Evolutionary conservation across 371 early-diverging fungal species (phyloP).

Genomic region (Blyttiomyces sp.): DNA sequence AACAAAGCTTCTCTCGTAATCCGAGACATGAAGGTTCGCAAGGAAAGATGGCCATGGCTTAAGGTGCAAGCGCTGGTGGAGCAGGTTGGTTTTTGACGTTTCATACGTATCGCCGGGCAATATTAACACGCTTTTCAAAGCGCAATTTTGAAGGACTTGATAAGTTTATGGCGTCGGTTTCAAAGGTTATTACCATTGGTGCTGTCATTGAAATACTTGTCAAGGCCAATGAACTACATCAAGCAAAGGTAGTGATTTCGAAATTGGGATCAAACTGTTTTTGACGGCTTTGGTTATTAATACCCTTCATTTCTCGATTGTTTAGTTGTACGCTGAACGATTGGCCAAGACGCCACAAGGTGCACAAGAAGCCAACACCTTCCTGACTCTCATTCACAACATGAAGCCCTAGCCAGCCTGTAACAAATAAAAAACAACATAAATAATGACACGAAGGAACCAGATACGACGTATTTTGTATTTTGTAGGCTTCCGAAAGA

Average conservation of each 20-base stretch:
- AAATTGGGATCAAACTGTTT: too few relatives aligned
- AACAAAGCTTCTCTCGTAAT: constrained; percentile 72
- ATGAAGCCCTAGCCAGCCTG: too few relatives aligned
- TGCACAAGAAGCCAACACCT: not conserved
- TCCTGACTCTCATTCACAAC: too few relatives aligned
- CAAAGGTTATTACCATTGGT: constrained; percentile 5
- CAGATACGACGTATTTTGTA: too few relatives aligned
- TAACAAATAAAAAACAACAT: too few relatives aligned
- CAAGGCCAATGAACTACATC: constrained; percentile 8
- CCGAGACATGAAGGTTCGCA: constrained; percentile 84
- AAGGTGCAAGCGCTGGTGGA: constrained; percentile 80
- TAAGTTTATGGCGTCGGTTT: constrained; percentile 15
- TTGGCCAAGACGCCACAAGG: not conserved
- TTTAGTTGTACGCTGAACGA: not conserved
- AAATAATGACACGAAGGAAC: too few relatives aligned
- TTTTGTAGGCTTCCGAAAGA: too few relatives aligned
- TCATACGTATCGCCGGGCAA: constrained; percentile 64
- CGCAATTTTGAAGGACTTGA: not conserved
- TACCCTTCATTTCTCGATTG: too few relatives aligned
- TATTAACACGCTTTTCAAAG: constrained; percentile 7
- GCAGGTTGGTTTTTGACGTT: constrained; percentile 14
- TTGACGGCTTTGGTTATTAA: too few relatives aligned
- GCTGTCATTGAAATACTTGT: constrained; percentile 11
- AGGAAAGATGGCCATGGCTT: constrained; percentile 66
- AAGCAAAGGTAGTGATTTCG: not conserved